Conservation (phyloP, 2,329 filamentous ascomycete genomes). For the Emydomyces testavorans region DNA sequence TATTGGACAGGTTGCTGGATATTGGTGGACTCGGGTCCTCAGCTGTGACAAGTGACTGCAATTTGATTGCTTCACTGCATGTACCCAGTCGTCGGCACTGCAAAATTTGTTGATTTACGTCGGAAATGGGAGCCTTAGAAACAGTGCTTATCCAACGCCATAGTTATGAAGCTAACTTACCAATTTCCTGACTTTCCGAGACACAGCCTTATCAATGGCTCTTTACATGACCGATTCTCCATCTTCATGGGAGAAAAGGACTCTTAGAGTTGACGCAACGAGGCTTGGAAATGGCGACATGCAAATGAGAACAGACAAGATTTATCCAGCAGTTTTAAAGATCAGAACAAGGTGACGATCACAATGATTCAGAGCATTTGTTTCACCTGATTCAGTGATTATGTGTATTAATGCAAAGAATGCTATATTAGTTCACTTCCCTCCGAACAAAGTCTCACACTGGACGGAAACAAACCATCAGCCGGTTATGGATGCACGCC, state of each 20-base stretch:
- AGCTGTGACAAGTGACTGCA: no score
- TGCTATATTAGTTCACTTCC: neutral
- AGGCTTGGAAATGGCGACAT: constrained; percentile 1
- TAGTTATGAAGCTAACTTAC: no score
- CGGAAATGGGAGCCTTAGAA: no score
- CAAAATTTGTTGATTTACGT: no score
- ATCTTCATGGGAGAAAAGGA: neutral
- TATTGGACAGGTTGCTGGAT: neutral
- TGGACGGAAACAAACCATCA: neutral
- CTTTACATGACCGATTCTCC: neutral
- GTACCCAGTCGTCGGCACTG: no score
- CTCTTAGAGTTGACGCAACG: constrained; percentile 2
- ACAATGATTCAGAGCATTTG: neutral
- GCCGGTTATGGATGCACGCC: neutral
- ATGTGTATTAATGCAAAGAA: neutral
- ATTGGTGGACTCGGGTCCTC: no score
- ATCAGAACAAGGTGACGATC: neutral
- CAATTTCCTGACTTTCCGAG: constrained; percentile 5
- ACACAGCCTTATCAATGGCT: constrained; percentile 9
- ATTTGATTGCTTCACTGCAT: no score
- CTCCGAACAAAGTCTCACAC: neutral
- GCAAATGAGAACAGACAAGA: neutral
- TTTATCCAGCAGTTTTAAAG: neutral
- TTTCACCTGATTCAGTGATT: neutral
- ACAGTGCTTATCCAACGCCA: no score